Base-by-base conservation (phyloP, 2,329 filamentous ascomycete genomes). In the Metarhizium sp. region DNA sequence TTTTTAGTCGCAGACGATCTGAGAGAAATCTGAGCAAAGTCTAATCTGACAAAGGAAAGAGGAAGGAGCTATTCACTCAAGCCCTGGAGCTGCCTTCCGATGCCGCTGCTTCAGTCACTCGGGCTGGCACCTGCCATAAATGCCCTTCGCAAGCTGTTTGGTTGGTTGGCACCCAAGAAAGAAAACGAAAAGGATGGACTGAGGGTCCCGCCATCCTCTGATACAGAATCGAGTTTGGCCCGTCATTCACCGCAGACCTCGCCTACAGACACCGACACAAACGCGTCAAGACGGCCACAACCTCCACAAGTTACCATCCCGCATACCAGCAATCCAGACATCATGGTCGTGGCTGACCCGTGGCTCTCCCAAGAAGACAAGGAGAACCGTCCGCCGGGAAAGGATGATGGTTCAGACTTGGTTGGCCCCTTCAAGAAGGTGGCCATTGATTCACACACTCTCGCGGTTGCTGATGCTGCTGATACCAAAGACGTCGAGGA, bases 91-190 rank as follows among this genome's bases (percentile, higher is more conserved):
- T 16, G 25, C 3, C 20, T 18, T 30, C 53, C 51, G 16, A 68
- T 68, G 61, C 56, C 63, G 46, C 60, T 65, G 49, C 53, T 67
- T 52, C 68, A 66, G 58, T 64, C 62, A 50, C 53, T 67, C 8
- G 60, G 66, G 47, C 61, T 69, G 60, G 66, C 62, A 58, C 62
- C 63, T 53, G 66, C 66, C 61, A 67, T 62, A 57, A 62, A 62
- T 55, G 66, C 62, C 38, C 54, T 71, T 18, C 68, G 68, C 20
- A 64, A 61, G 55, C 59, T 69, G 53, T 66, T 71, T 57, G 62
- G 66, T 10, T 63, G 66, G 43, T 58, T 56, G 59, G 60, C 63
- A 63, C 59, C 59, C 62, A 64, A 45, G 43, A 54, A 43, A 14
- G 48, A 46, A 42, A 32, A 55, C 48, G 53, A 43, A 34, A 46